These are phyloP conservation scores for Heterobasidion irregulare DNA, from an alignment of 1,284 basidiomycete species.

Conservation along the genomic window DNA sequence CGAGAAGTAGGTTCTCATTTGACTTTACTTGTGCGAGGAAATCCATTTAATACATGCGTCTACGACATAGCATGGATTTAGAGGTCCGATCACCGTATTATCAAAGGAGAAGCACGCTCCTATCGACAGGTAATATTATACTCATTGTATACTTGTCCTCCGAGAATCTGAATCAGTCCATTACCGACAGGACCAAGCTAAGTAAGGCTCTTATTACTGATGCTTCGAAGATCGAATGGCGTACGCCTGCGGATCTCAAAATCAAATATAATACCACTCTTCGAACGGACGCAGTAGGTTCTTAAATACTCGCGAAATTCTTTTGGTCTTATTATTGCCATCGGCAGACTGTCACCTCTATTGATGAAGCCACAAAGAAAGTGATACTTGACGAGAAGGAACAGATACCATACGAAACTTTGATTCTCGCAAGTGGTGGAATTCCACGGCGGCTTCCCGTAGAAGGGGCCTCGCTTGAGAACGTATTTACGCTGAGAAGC, in stretches of 20 bases:
- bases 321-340: not conserved
- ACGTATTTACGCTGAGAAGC: slow-evolving; percentile 73
- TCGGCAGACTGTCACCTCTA: slow-evolving; percentile 40
- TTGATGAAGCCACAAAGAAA: slow-evolving; percentile 55
- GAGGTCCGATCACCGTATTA: slow-evolving; percentile 71
- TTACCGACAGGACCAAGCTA: slow-evolving; percentile 63
- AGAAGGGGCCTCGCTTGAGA: slow-evolving; percentile 68
- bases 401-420: slow-evolving; percentile 58
- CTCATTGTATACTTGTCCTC: not conserved
- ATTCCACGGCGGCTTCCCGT: slow-evolving; percentile 70
- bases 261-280: slow-evolving; percentile 77
- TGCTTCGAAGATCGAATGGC: slow-evolving; percentile 70
- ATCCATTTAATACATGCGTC: not conserved
- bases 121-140: slow-evolving; percentile 72
- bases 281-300: slow-evolving; percentile 53
- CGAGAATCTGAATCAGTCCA: not conserved
- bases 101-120: slow-evolving; percentile 78
- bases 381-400: slow-evolving; percentile 58
- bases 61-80: slow-evolving; percentile 62
- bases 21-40: not conserved
- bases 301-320: not conserved
- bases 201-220: slow-evolving; percentile 85
- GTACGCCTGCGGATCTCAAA: slow-evolving; percentile 66
- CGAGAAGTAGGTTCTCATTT: slow-evolving; percentile 49
- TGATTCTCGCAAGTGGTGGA: slow-evolving; percentile 69